Percentiles rank a stretch among this genome's conserved stretches.
Evolutionary conservation across 495 filamentous ascomycete species (phyloP).

Genomic region (Aspergillus indologenus): DNA sequence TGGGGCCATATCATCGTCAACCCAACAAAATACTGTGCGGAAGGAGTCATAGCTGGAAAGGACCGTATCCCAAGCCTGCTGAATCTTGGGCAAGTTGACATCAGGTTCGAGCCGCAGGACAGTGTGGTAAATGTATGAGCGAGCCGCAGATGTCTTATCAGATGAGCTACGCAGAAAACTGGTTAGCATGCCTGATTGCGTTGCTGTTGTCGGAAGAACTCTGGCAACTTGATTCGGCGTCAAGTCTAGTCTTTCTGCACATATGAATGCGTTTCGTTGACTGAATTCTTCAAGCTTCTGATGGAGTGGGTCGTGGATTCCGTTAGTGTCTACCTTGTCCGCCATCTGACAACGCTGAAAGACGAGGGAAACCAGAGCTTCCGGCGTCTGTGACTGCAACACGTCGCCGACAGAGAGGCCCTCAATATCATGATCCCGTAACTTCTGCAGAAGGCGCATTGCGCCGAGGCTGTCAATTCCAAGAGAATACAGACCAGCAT

Average conservation of each 20-base stretch:
- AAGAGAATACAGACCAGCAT: slow-evolving; percentile 66
- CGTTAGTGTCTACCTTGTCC: neutral
- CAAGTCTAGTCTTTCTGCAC: slow-evolving; percentile 45
- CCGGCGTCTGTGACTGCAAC: slow-evolving; percentile 26
- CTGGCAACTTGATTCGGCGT: slow-evolving; percentile 50
- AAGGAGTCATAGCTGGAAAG: slow-evolving; percentile 51
- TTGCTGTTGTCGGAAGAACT: slow-evolving; percentile 66
- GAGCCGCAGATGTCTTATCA: slow-evolving; percentile 28
- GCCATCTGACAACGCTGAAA: slow-evolving; percentile 1
- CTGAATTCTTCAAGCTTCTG: slow-evolving; percentile 11
- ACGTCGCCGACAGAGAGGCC: slow-evolving; percentile 30
- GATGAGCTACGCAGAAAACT: slow-evolving; percentile 47
- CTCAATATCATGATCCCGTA: slow-evolving; percentile 21
- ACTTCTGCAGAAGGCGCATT: slow-evolving; percentile 51
- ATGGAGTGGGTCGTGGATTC: neutral
- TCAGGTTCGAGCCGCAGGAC: slow-evolving; percentile 43
- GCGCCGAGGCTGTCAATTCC: slow-evolving; percentile 76
- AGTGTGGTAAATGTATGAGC: slow-evolving; percentile 67
- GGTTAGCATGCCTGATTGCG: slow-evolving; percentile 74
- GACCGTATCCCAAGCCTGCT: slow-evolving; percentile 46
- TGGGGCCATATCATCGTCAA: slow-evolving; percentile 66
- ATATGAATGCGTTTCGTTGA: slow-evolving; percentile 14
- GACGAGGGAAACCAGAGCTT: slow-evolving; percentile 28
- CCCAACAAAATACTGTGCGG: slow-evolving; percentile 62
- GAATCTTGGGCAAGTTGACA: slow-evolving; percentile 41